A percentile compares a stretch with the other conserved stretches of the same genome.
These are phyloP conservation scores for Trichoderma endophyticum DNA, from an alignment of 2,329 filamentous ascomycete species.

Conservation along the genomic window DNA sequence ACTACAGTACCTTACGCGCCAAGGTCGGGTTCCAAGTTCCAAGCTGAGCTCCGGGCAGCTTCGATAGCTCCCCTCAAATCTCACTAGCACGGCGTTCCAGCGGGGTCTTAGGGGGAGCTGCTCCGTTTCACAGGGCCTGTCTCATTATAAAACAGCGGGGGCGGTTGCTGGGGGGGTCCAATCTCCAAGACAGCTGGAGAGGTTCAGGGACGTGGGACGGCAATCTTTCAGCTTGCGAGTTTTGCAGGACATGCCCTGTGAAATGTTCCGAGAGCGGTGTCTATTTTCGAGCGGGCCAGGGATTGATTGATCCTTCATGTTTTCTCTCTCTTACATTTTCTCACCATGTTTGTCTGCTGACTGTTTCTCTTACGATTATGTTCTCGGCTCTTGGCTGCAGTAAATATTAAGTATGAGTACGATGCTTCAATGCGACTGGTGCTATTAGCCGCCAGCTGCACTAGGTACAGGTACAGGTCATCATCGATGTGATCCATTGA, in stretches of 20 bases:
- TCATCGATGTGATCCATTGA: no score
- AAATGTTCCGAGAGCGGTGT: constrained; percentile 3
- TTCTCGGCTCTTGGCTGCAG: neutral
- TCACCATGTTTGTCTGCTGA: neutral
- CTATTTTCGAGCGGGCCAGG: constrained; percentile 6
- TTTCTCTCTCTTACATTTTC: neutral
- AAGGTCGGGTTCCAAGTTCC: neutral
- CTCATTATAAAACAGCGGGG: constrained; percentile 14
- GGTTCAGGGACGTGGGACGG: neutral
- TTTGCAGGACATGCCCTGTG: no score
- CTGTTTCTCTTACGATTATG: neutral
- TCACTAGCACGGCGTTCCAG: neutral
- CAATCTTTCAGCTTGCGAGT: neutral
- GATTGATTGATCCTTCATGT: neutral
- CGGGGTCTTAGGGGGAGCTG: constrained; percentile 7
- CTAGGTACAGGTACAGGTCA: neutral
- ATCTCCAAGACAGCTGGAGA: no score
- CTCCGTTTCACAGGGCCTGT: neutral
- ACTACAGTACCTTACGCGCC: neutral
- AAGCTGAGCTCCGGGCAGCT: neutral
- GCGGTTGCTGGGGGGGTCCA: neutral
- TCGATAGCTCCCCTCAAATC: constrained; percentile 1
- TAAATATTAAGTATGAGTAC: neutral
- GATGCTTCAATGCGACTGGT: neutral
- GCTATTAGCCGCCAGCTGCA: neutral